Conservation (phyloP, 169 alveolate genomes). For the Plasmodium yoelii region DNA sequence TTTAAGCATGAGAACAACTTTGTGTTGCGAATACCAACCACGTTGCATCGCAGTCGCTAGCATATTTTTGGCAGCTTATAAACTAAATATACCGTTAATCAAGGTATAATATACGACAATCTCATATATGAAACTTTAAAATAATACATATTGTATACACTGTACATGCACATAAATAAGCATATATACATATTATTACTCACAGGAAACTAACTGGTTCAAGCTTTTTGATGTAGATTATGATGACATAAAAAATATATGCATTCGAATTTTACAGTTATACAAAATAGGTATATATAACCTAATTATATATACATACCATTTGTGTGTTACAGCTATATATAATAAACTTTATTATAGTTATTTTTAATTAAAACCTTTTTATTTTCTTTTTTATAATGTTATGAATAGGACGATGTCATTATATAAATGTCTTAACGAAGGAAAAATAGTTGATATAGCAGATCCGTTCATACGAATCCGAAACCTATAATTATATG, state of each 20-base stretch:
- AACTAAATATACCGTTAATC: conserved; percentile 80
- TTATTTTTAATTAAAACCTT: not conserved
- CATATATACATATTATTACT: not conserved
- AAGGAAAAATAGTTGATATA: conserved; percentile 18
- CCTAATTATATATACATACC: not conserved
- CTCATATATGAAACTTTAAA: not conserved
- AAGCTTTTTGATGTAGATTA: conserved; percentile 83
- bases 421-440: conserved; percentile 40
- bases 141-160: conserved; percentile 11
- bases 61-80: conserved; percentile 83
- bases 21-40: conserved; percentile 85
- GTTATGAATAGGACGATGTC: conserved; percentile 47
- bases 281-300: conserved; percentile 71
- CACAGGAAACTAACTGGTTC: conserved; percentile 80
- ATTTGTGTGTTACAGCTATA: not conserved
- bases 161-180: not conserved
- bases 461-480: no score
- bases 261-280: conserved; percentile 80
- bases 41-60: conserved; percentile 85
- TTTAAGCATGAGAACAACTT: conserved; percentile 84
- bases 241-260: conserved; percentile 81
- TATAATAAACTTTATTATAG: not conserved
- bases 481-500: no score
- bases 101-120: conserved; percentile 36
- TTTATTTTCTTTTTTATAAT: not conserved